These are phyloP conservation scores for Linanthus parryae DNA, from an alignment of 148 eudicot genomes.

Conservation along the genomic window DNA sequence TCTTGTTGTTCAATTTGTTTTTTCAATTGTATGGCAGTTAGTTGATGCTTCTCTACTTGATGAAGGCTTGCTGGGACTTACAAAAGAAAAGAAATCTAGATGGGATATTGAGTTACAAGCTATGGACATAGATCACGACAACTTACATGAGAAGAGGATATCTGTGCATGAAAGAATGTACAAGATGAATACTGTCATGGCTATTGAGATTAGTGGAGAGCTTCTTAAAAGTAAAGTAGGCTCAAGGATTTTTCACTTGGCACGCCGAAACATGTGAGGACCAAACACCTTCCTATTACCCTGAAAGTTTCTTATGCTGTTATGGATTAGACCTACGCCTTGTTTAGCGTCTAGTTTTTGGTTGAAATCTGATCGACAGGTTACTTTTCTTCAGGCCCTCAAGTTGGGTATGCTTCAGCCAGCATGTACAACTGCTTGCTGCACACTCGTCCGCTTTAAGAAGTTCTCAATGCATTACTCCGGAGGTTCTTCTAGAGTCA, in stretches of 20 bases:
- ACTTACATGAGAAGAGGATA: constrained; percentile 37
- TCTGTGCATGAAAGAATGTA: constrained; percentile 37
- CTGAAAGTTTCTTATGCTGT: background rate
- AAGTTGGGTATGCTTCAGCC: constrained; percentile 51
- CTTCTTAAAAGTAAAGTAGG: constrained; percentile 51
- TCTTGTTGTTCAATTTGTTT: constrained; percentile 58
- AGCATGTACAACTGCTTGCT: constrained; percentile 47
- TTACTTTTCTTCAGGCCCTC: constrained; percentile 44
- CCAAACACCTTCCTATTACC: background rate
- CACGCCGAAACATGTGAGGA: constrained; percentile 71
- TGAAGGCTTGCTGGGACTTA: constrained; percentile 65
- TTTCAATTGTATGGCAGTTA: constrained; percentile 71
- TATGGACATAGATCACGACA: constrained; percentile 56
- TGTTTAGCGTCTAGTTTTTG: background rate
- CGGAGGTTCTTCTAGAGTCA: constrained; percentile 46
- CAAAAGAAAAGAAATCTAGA: constrained; percentile 53
- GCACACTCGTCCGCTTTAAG: constrained; percentile 53
- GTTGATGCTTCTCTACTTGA: constrained; percentile 90
- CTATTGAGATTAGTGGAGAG: constrained; percentile 68
- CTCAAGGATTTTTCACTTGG: constrained; percentile 70
- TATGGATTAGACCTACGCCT: background rate
- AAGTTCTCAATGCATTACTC: constrained; percentile 48
- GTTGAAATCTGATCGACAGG: constrained; percentile 19
- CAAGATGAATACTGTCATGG: constrained; percentile 51
- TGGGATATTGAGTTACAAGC: constrained; percentile 54